Conservation (phyloP, 2,329 filamentous ascomycete genomes). For the Aspergillus pseudotamarii region DNA sequence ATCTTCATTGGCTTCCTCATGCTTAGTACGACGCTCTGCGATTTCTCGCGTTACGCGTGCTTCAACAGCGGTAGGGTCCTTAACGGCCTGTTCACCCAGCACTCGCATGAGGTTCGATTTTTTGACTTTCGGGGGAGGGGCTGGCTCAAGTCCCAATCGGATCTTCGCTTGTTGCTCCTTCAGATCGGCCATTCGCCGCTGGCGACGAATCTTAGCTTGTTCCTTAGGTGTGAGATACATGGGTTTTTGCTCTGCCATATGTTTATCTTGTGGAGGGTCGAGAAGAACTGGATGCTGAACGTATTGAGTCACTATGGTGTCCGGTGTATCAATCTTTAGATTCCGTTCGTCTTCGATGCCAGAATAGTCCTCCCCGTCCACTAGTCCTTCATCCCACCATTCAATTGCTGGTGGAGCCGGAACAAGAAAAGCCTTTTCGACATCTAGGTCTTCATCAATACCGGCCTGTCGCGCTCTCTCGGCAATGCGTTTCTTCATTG, state of each 20-base stretch:
- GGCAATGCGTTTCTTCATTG: conserved; percentile 92
- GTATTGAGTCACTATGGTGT: conserved; percentile 86
- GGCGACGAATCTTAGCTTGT: conserved; percentile 85
- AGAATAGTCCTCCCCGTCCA: conserved; percentile 75
- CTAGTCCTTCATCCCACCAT: conserved; percentile 95
- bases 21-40: conserved; percentile 77
- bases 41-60: conserved; percentile 92
- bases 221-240: conserved; percentile 92
- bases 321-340: conserved; percentile 74
- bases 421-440: conserved; percentile 86
- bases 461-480: conserved; percentile 85
- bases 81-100: conserved; percentile 86
- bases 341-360: conserved; percentile 65
- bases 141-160: conserved; percentile 82
- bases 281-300: conserved; percentile 91
- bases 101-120: conserved; percentile 98
- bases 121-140: conserved; percentile 93
- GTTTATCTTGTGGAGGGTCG: conserved; percentile 87
- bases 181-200: conserved; percentile 86
- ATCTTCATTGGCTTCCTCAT: conserved; percentile 77
- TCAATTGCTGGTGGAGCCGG: conserved; percentile 84
- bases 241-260: conserved; percentile 75
- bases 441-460: conserved; percentile 85
- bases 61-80: conserved; percentile 96
- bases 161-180: conserved; percentile 98